Base-by-base conservation (phyloP, 345 rosid genomes). In the Murraya koenigii region DNA sequence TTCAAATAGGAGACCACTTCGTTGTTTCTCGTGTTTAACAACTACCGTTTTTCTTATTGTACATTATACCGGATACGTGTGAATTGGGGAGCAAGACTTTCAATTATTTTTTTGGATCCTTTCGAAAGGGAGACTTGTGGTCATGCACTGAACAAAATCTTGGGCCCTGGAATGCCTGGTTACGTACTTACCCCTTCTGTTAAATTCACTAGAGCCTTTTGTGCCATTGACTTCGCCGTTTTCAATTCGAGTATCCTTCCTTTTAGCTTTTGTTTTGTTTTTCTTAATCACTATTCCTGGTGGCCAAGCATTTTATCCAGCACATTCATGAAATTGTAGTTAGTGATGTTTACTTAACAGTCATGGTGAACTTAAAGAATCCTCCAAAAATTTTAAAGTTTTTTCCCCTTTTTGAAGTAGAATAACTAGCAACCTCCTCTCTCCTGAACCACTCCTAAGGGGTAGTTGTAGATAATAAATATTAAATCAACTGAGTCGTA, bases 61-160 rank as follows among this genome's bases (percentile, higher is more conserved):
- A 44, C 17, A 44, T 13, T 44, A 3, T 44, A 11, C 49, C 3
- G 49, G 49, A 44, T 13, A 13, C 49, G 3, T 44, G 49, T 11
- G 47, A 10, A 36, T 32, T 13, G 49, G 64, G 61, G 52, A 23
- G 20, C 26, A 62, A 35, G 36, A 14, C 6, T 56, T 72, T 72
- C 49, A 56, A 72, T 56, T 56, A 56, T 72, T 72, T 44, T 30
- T 72, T 55, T 35, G 49, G 44, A 72, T 22, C 62, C 28, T 41
- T 71, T 22, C 33, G 52, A 26, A 65, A 11, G 1, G 22, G 15
- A 28, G 17, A 69, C 44, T 66, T 8, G 30, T 44, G 17, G 5
- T 44, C 49, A 13, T 3, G 11, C 17, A 44, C 17, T 11, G 13
- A 44, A 61, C 14, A 28, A 30, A 28, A 28, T 62, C 22, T 30